phyloP scores from a whole-genome alignment of 768 basidiomycete genomes.

The Boletales sp. region DNA sequence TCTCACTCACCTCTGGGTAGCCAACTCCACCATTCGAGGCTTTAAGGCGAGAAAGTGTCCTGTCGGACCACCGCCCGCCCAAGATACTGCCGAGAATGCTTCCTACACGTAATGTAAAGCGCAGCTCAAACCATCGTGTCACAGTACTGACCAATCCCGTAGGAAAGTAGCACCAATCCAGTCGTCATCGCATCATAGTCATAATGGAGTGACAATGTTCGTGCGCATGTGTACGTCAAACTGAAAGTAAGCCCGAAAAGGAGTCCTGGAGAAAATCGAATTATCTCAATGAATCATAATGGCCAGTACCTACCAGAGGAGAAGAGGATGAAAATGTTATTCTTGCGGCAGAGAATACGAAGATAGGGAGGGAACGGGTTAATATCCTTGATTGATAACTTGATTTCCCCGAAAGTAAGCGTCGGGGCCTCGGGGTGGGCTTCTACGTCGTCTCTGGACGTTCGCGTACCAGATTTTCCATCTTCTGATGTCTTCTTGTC shows the following conservation, averaged over 20 bases:
- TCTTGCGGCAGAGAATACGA: conserved; percentile 54
- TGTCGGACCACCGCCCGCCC: conserved; percentile 62
- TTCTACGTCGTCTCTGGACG: conserved; percentile 24
- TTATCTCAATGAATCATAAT: background rate
- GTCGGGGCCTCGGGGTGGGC: conserved; percentile 12
- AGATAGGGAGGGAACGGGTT: conserved; percentile 67
- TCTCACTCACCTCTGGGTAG: conserved; percentile 59
- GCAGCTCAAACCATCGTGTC: background rate
- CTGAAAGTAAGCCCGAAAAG: conserved; percentile 70
- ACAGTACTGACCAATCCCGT: conserved; percentile 55
- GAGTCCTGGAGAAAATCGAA: conserved; percentile 42
- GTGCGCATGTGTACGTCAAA: conserved; percentile 70
- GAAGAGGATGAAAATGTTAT: conserved; percentile 64
- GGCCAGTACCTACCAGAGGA: conserved; percentile 25
- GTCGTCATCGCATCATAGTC: conserved; percentile 66
- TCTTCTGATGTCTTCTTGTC: conserved; percentile 6
- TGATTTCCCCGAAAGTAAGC: conserved; percentile 34
- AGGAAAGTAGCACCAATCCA: conserved; percentile 75
- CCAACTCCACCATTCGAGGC: conserved; percentile 44
- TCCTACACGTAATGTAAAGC: conserved; percentile 26
- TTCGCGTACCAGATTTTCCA: background rate
- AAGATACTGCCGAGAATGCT: conserved; percentile 50
- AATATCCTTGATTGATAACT: conserved; percentile 62
- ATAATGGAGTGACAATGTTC: conserved; percentile 66
- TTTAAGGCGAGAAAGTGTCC: conserved; percentile 43